Conservation (phyloP, 352 stramenopile species). For the Peronosclerospora sorghi region DNA sequence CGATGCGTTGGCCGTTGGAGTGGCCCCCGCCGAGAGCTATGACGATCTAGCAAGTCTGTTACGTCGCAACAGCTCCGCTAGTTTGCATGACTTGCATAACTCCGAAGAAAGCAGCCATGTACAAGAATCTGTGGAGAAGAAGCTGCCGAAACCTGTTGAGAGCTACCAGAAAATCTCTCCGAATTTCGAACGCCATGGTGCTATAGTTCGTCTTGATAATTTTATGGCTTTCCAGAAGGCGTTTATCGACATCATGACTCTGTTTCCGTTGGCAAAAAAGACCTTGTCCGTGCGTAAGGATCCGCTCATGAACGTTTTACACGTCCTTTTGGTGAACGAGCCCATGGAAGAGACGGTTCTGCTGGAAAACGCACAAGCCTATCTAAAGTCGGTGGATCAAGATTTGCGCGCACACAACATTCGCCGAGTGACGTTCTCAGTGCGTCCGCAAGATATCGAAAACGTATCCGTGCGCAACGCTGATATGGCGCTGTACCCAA, state of each 20-base stretch:
- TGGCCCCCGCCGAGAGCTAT: constrained; percentile 72
- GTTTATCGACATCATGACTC: constrained; percentile 51
- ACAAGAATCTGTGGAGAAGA: constrained; percentile 17
- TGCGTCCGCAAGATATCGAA: constrained; percentile 44
- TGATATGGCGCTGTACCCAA: constrained; percentile 72
- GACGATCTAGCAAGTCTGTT: constrained; percentile 67
- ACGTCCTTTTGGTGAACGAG: constrained; percentile 71
- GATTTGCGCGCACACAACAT: constrained; percentile 67
- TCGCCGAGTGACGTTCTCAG: constrained; percentile 81
- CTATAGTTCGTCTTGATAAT: constrained; percentile 83
- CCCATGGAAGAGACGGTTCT: constrained; percentile 42
- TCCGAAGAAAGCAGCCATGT: constrained; percentile 31
- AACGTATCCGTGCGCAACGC: constrained; percentile 22
- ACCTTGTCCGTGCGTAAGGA: constrained; percentile 55
- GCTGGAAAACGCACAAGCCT: constrained; percentile 41
- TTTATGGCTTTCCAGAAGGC: constrained; percentile 68
- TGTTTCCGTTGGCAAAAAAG: constrained; percentile 65
- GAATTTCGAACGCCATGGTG: constrained; percentile 55
- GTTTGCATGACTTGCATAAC: constrained; percentile 22
- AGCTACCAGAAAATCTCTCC: constrained; percentile 71
- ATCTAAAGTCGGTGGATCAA: constrained; percentile 52
- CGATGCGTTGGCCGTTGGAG: constrained; percentile 61
- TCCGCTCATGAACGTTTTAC: constrained; percentile 72
- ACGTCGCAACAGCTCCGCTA: constrained; percentile 48
- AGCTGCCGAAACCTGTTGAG: constrained; percentile 22